phyloP scores from a whole-genome alignment of 805 yeast species.

The Saturnispora besseyi region DNA sequence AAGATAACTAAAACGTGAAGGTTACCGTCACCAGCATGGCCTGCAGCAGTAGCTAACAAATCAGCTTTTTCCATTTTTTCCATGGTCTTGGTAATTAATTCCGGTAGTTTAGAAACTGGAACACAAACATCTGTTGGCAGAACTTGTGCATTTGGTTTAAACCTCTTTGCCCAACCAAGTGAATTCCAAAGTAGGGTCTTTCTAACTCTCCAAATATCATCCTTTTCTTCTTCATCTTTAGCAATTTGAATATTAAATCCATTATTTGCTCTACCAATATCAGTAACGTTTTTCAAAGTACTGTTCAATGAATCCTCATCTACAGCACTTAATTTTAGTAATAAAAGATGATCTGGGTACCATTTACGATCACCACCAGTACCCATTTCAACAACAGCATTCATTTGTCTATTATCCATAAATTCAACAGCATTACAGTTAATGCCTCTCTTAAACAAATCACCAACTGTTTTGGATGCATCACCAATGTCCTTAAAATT shows the following conservation, averaged over 20 bases:
- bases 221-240: constrained; percentile 48
- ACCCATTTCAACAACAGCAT: constrained; percentile 45
- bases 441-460: constrained; percentile 51
- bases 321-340: constrained; percentile 57
- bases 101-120: constrained; percentile 60
- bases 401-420: constrained; percentile 65
- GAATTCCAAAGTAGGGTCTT: constrained; percentile 61
- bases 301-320: constrained; percentile 32
- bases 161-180: constrained; percentile 52
- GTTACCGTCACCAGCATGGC: constrained; percentile 83
- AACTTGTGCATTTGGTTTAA: constrained; percentile 35
- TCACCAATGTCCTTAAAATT: constrained; percentile 58
- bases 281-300: constrained; percentile 36
- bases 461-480: constrained; percentile 64
- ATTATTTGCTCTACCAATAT: constrained; percentile 44
- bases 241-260: constrained; percentile 58
- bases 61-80: constrained; percentile 46
- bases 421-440: constrained; percentile 69
- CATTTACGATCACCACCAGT: constrained; percentile 28
- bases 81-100: constrained; percentile 54
- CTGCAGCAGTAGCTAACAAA: constrained; percentile 51
- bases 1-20: constrained; percentile 62
- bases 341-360: constrained; percentile 30
- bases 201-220: constrained; percentile 68
- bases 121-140: constrained; percentile 83